Conservation (phyloP, 2,329 filamentous ascomycete species). For the Aspergillus proliferans region DNA sequence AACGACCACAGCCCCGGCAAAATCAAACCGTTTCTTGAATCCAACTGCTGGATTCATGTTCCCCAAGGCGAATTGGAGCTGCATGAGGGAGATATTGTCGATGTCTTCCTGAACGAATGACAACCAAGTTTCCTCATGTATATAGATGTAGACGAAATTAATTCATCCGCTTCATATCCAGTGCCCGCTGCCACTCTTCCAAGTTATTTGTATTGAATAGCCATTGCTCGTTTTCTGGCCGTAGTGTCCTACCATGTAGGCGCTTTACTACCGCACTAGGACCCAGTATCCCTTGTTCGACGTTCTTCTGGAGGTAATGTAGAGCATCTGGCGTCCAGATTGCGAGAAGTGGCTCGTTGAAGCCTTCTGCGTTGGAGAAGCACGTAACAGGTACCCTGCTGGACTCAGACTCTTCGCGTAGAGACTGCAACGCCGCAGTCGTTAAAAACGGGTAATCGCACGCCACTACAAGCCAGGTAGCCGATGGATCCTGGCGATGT, state of each 20-base stretch:
- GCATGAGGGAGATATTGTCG: slow-evolving; percentile 8
- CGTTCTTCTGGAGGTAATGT: slow-evolving; percentile 13
- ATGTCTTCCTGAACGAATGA: slow-evolving; percentile 5
- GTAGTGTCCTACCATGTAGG: slow-evolving; percentile 10
- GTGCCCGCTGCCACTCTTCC: slow-evolving; percentile 41
- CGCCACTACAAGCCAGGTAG: slow-evolving; percentile 27
- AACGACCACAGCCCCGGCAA: slow-evolving; percentile 18
- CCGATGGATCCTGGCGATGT: slow-evolving; percentile 16
- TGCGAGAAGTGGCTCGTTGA: slow-evolving; percentile 30
- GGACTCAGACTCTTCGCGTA: slow-evolving; percentile 19
- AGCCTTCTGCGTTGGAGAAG: slow-evolving; percentile 24
- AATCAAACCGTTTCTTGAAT: slow-evolving; percentile 15
- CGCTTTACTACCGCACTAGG: slow-evolving; percentile 13
- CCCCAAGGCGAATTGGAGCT: slow-evolving; percentile 8
- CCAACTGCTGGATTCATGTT: slow-evolving; percentile 22
- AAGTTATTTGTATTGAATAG: slow-evolving; percentile 19
- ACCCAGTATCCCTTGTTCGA: slow-evolving; percentile 8
- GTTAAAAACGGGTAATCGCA: slow-evolving; percentile 32
- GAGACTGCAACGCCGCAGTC: slow-evolving; percentile 17
- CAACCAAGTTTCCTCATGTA: not conserved
- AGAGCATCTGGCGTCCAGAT: slow-evolving; percentile 32
- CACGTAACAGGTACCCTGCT: slow-evolving; percentile 26
- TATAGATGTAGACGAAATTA: no score
- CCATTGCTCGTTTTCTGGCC: slow-evolving; percentile 6
- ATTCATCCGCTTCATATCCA: slow-evolving; percentile 22